phyloP scores from a whole-genome alignment of 1,284 basidiomycete species.

The Tilletia setariae region DNA sequence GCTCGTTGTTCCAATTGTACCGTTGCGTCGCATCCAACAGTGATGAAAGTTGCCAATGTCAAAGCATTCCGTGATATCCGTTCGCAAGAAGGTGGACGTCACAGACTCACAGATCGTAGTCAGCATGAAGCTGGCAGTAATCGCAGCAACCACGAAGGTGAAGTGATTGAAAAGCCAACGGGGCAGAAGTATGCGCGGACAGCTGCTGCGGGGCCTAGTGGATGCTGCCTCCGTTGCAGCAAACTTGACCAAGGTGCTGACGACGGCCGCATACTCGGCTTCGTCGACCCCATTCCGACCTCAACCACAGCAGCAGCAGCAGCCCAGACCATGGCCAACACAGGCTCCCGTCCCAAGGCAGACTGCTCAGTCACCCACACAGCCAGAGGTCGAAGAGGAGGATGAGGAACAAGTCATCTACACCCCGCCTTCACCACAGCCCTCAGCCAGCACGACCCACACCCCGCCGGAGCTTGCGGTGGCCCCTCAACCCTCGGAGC shows the following conservation, averaged over 20 bases:
- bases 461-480: neutral
- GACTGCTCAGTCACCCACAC: neutral
- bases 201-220: neutral
- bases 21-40: no score
- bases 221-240: conserved; percentile 12
- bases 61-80: no score
- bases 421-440: neutral
- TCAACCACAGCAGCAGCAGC: neutral
- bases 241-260: neutral
- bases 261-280: conserved; percentile 1
- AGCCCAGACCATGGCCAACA: conserved; percentile 3
- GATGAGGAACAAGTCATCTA: neutral
- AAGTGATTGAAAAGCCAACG: neutral
- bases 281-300: neutral
- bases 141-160: no score
- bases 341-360: neutral
- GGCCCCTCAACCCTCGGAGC: neutral
- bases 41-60: no score
- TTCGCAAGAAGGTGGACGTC: no score
- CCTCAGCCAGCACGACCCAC: neutral
- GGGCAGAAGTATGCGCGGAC: neutral
- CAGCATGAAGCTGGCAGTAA: no score
- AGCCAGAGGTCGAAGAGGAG: neutral
- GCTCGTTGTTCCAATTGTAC: no score
- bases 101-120: no score